Evolutionary conservation across 768 basidiomycete genomes (phyloP).

Genomic region (Aureoboletus auriporus): DNA sequence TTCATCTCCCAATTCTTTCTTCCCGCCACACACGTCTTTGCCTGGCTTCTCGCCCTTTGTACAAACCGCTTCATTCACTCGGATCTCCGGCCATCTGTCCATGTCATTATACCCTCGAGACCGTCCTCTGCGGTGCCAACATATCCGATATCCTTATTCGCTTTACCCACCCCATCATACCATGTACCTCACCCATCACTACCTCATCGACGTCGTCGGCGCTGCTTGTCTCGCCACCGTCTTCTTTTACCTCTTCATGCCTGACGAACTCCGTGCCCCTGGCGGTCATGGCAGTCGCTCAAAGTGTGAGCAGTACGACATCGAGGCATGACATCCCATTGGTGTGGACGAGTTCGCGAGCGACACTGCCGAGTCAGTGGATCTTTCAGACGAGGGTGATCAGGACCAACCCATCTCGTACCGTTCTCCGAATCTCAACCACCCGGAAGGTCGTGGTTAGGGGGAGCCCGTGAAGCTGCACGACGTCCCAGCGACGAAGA

Average conservation of each 20-base stretch:
- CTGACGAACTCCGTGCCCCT: constrained; percentile 66
- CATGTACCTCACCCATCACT: constrained; percentile 98
- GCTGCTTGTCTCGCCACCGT: constrained; percentile 87
- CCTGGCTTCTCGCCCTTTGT: no score
- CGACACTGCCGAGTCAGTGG: constrained; percentile 42
- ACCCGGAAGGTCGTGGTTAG: neutral
- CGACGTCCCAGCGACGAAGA: constrained; percentile 10
- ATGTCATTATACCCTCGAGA: no score
- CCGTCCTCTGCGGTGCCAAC: no score
- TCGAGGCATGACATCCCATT: constrained; percentile 47
- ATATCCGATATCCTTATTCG: constrained; percentile 95
- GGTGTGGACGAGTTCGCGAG: constrained; percentile 31
- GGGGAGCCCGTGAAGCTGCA: constrained; percentile 1
- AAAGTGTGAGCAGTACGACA: constrained; percentile 77
- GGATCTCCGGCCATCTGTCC: no score
- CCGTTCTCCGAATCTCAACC: constrained; percentile 52
- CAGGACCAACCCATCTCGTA: constrained; percentile 62
- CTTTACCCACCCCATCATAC: no score
- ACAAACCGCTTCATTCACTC: no score
- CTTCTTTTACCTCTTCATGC: constrained; percentile 86
- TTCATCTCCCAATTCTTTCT: no score
- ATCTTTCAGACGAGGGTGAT: constrained; percentile 59
- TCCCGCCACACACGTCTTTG: no score
- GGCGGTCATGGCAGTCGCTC: constrained; percentile 41
- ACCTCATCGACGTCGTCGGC: constrained; percentile 95